These are phyloP conservation scores for Fusarium veterinarium DNA, from an alignment of 2,329 filamentous ascomycete genomes.

Conservation along the genomic window DNA sequence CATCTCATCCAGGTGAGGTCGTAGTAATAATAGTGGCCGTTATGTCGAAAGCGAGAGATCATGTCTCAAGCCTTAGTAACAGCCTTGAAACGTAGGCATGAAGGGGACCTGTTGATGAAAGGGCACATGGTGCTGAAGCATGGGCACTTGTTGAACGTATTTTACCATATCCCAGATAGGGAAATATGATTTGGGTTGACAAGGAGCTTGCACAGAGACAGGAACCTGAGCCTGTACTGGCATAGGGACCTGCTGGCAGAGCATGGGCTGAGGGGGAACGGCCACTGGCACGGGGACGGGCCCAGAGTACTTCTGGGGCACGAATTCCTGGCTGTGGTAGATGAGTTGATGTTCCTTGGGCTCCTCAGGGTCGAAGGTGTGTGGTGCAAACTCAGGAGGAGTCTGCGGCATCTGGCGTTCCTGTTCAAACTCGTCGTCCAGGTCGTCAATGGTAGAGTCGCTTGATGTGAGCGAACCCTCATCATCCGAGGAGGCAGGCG, in stretches of 20 bases:
- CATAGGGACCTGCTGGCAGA: conserved; percentile 48
- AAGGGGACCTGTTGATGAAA: conserved; percentile 66
- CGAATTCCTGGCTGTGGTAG: conserved; percentile 60
- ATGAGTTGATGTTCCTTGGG: conserved; percentile 52
- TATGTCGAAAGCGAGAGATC: conserved; percentile 6
- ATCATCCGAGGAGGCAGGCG: conserved; percentile 66
- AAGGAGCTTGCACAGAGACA: conserved; percentile 52
- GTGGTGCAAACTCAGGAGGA: conserved; percentile 55
- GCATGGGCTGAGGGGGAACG: conserved; percentile 42
- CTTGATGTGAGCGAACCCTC: conserved; percentile 68
- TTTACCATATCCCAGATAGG: conserved; percentile 65
- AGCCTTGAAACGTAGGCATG: conserved; percentile 64
- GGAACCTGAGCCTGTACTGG: conserved; percentile 51
- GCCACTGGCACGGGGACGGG: conserved; percentile 47
- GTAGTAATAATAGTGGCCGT: background rate
- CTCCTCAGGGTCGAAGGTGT: conserved; percentile 61
- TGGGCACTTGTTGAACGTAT: conserved; percentile 62
- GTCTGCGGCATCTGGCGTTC: conserved; percentile 55
- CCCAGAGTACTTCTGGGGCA: conserved; percentile 59
- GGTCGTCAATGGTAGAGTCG: conserved; percentile 63
- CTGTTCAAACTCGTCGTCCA: conserved; percentile 61
- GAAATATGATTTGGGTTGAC: conserved; percentile 61
- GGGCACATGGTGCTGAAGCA: conserved; percentile 60
- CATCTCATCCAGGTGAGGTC: conserved; percentile 38
- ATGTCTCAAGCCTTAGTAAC: conserved; percentile 51